Percentiles rank a stretch among this genome's conserved stretches.
Evolutionary conservation across 108 stramenopile genomes (phyloP).

Genomic region (Nitzschia sp.): DNA sequence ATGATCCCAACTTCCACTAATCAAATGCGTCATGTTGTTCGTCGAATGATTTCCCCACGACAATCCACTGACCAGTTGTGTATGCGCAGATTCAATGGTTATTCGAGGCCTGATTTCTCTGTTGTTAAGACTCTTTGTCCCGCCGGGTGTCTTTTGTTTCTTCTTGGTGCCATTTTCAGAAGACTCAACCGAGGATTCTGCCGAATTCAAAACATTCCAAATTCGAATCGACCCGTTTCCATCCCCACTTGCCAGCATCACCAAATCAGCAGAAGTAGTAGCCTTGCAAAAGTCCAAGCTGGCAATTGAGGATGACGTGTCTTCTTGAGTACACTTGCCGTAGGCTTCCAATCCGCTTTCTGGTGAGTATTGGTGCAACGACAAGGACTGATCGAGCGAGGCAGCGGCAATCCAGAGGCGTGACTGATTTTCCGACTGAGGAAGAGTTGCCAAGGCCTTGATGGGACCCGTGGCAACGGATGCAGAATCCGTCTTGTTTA

Average conservation of each 20-base stretch:
- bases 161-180: slow-evolving; percentile 3
- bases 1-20: slow-evolving; percentile 86
- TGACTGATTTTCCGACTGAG: slow-evolving; percentile 1
- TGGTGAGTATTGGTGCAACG: slow-evolving; percentile 42
- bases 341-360: slow-evolving; percentile 15
- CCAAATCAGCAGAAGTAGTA: background rate
- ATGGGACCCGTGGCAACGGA: slow-evolving; percentile 56
- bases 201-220: slow-evolving; percentile 58
- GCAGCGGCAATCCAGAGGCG: slow-evolving; percentile 62
- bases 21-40: slow-evolving; percentile 32
- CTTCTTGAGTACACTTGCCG: slow-evolving; percentile 40
- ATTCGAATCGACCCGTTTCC: slow-evolving; percentile 73
- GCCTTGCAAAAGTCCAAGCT: slow-evolving; percentile 48
- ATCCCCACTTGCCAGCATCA: slow-evolving; percentile 72
- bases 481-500: slow-evolving; percentile 15
- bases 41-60: slow-evolving; percentile 56
- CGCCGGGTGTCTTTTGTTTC: slow-evolving; percentile 27
- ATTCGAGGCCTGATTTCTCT: slow-evolving; percentile 15
- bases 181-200: slow-evolving; percentile 9
- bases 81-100: slow-evolving; percentile 51
- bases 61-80: slow-evolving; percentile 76
- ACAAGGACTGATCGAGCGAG: slow-evolving; percentile 79
- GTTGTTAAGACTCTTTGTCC: background rate
- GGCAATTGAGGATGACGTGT: slow-evolving; percentile 43
- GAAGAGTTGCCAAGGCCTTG: slow-evolving; percentile 60